Percentiles rank a stretch among this genome's conserved stretches.
Conservation (phyloP, 805 yeast genomes). For the Tanozyma kutaoensis region DNA sequence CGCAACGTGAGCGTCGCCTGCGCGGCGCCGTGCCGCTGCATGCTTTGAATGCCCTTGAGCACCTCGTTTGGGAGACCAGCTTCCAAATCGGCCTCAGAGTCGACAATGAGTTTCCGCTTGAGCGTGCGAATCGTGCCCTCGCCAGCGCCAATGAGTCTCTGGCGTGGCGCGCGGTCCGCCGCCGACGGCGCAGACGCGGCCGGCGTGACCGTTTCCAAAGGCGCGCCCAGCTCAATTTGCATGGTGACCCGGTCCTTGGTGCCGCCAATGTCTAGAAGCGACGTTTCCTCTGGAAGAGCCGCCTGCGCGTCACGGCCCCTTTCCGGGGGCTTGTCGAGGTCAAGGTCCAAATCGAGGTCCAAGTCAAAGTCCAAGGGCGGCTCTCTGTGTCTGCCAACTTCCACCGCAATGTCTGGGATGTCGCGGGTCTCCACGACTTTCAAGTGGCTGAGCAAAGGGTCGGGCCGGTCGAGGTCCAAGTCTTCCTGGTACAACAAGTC, state of each 20-base stretch:
- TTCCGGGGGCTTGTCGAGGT: conserved; percentile 33
- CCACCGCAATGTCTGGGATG: too few relatives aligned
- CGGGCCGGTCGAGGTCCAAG: conserved; percentile 18
- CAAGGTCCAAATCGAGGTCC: conserved; percentile 36
- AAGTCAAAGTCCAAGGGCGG: conserved; percentile 37
- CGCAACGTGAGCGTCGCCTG: conserved; percentile 11
- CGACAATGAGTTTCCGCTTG: conserved; percentile 33
- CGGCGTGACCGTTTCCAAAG: conserved; percentile 19
- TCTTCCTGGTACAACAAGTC: conserved; percentile 64
- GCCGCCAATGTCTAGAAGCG: conserved; percentile 3
- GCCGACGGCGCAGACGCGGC: conserved; percentile 3
- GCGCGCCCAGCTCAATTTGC: conserved; percentile 15
- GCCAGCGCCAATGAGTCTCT: conserved; percentile 18
- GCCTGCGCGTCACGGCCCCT: conserved; percentile 31
- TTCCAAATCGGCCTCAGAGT: conserved; percentile 29
- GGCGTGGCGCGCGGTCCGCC: conserved; percentile 15
- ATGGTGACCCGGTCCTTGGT: conserved; percentile 8
- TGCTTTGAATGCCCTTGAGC: conserved; percentile 15
- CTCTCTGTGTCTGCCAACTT: too few relatives aligned
- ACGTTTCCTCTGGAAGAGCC: conserved; percentile 7
- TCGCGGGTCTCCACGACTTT: too few relatives aligned
- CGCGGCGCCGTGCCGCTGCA: conserved; percentile 8
- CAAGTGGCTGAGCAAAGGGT: too few relatives aligned
- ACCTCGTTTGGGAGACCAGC: conserved; percentile 25
- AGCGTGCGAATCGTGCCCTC: conserved; percentile 33